A percentile compares a stretch with the other conserved stretches of the same genome.
These are phyloP conservation scores for Aureobasidium sp. DNA, from an alignment of 2,329 filamentous ascomycete genomes.

Conservation along the genomic window DNA sequence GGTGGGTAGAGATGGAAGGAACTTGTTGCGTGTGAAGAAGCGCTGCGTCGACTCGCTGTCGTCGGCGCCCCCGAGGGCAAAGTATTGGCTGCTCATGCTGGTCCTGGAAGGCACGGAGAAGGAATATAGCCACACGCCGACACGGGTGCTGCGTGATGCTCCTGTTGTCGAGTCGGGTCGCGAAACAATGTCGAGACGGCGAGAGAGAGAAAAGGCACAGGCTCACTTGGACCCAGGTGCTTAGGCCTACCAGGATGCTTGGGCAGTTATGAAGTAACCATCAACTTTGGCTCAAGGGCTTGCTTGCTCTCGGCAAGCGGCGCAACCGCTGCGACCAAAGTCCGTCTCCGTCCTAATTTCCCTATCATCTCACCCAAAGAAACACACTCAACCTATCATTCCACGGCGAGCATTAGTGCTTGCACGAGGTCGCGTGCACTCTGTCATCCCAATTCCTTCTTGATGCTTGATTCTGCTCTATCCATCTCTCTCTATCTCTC, in stretches of 20 bases:
- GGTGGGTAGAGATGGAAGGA: conserved; percentile 42
- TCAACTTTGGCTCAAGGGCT: conserved; percentile 4
- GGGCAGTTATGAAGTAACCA: conserved; percentile 8
- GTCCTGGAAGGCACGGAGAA: neutral
- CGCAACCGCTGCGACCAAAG: neutral
- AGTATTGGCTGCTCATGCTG: conserved; percentile 14
- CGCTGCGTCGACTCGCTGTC: conserved; percentile 25
- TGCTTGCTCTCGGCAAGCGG: neutral
- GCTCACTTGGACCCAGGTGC: neutral
- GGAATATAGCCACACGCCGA: neutral
- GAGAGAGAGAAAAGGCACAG: neutral
- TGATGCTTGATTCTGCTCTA: neutral
- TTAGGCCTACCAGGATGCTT: neutral
- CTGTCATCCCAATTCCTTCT: too few relatives aligned
- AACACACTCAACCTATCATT: neutral
- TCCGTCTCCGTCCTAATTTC: conserved; percentile 1
- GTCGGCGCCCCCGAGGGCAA: conserved; percentile 18
- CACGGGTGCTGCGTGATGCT: neutral
- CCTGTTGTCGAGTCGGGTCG: neutral
- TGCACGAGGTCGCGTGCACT: neutral
- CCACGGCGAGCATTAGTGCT: neutral
- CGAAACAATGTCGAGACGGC: neutral
- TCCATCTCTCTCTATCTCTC: neutral
- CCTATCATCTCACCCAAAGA: neutral
- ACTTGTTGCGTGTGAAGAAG: conserved; percentile 37